phyloP scores from a whole-genome alignment of 148 eudicot species.

The Hydrangea macrophylla region DNA sequence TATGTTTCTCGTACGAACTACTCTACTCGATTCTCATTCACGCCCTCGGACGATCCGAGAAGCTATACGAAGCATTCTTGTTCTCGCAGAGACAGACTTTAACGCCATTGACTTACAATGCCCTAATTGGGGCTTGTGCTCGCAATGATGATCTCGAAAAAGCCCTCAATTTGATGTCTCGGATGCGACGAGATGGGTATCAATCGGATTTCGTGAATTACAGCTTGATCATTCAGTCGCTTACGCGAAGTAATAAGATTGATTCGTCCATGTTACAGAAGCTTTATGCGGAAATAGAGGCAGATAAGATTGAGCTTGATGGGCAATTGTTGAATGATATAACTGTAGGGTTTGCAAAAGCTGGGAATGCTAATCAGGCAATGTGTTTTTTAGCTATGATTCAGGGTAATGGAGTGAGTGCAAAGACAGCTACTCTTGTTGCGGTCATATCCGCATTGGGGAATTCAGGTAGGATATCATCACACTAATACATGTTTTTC shows the following conservation, averaged over 20 bases:
- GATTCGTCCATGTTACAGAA: conserved; percentile 59
- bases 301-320: conserved; percentile 68
- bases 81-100: conserved; percentile 57
- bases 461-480: too few species aligned
- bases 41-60: conserved; percentile 70
- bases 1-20: conserved; percentile 74
- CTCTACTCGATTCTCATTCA: conserved; percentile 81
- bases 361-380: conserved; percentile 70
- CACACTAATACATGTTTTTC: too few species aligned
- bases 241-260: conserved; percentile 39
- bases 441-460: conserved; percentile 68
- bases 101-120: conserved; percentile 83
- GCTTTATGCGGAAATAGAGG: conserved; percentile 58
- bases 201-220: conserved; percentile 81
- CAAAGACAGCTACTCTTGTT: conserved; percentile 58
- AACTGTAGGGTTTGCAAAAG: conserved; percentile 73
- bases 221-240: conserved; percentile 67
- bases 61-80: conserved; percentile 83
- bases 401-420: conserved; percentile 79
- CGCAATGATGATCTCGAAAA: conserved; percentile 79
- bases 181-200: conserved; percentile 76
- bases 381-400: conserved; percentile 51
- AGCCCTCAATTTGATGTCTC: conserved; percentile 63
- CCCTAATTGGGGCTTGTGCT: conserved; percentile 88
- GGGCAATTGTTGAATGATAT: conserved; percentile 79